These are phyloP conservation scores for Thalassiosira gravida DNA, from an alignment of 352 stramenopile genomes.

Conservation along the genomic window DNA sequence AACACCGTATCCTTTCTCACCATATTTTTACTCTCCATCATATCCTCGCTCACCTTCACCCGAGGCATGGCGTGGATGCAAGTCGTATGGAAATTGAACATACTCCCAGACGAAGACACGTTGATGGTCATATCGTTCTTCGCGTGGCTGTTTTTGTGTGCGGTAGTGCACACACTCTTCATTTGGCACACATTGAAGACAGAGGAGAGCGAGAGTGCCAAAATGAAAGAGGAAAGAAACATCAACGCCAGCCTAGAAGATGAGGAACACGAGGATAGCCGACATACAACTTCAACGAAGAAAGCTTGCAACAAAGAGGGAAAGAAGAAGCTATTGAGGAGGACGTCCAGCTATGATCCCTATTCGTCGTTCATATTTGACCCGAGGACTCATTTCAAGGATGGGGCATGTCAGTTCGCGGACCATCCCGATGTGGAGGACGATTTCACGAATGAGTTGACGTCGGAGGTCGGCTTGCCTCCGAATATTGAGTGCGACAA, in stretches of 20 bases:
- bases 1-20: conserved; percentile 47
- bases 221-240: background rate
- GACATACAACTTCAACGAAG: too few species aligned
- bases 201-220: conserved; percentile 14
- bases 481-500: too few species aligned
- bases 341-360: conserved; percentile 30
- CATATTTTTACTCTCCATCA: conserved; percentile 41
- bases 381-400: conserved; percentile 41
- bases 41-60: conserved; percentile 43
- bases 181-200: conserved; percentile 45
- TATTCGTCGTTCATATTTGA: conserved; percentile 60
- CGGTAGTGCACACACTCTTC: conserved; percentile 43
- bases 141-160: conserved; percentile 35
- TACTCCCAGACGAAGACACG: conserved; percentile 39
- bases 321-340: conserved; percentile 5
- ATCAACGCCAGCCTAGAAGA: background rate
- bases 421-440: conserved; percentile 31
- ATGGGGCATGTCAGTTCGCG: conserved; percentile 40
- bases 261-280: too few species aligned
- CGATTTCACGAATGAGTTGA: background rate
- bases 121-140: conserved; percentile 52
- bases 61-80: conserved; percentile 59
- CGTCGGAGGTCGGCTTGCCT: too few species aligned
- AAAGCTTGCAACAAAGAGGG: background rate
- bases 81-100: conserved; percentile 41